These are phyloP conservation scores for Claviceps monticola DNA, from an alignment of 2,329 filamentous ascomycete genomes.

Conservation along the genomic window DNA sequence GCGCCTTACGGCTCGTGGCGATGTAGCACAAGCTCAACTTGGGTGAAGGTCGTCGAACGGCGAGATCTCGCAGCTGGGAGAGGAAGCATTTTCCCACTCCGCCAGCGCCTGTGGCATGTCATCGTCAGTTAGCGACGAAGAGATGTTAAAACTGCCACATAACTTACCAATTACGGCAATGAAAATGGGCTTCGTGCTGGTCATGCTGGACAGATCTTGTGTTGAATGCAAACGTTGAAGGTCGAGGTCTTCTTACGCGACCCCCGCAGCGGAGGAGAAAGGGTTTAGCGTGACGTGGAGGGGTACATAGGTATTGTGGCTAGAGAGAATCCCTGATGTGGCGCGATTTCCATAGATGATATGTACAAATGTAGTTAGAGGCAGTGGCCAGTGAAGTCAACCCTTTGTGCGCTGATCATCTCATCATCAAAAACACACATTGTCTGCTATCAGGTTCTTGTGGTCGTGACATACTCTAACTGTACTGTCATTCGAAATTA, in stretches of 20 bases:
- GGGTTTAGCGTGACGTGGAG: constrained; percentile 1
- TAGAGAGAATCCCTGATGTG: not conserved
- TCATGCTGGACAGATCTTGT: constrained; percentile 20
- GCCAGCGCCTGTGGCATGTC: constrained; percentile 54
- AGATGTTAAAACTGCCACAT: not conserved
- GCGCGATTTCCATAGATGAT: too few species aligned
- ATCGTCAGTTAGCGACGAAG: constrained; percentile 6
- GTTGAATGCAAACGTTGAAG: constrained; percentile 8
- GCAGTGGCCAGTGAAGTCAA: not conserved
- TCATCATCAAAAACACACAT: not conserved
- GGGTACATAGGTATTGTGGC: constrained; percentile 8
- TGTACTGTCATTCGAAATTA: not conserved
- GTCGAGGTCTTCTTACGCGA: constrained; percentile 13
- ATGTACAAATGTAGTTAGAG: too few species aligned
- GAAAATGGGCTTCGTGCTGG: constrained; percentile 31
- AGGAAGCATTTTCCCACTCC: constrained; percentile 91
- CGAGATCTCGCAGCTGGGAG: constrained; percentile 58
- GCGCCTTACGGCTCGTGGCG: constrained; percentile 69
- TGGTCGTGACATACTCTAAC: not conserved
- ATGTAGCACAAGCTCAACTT: constrained; percentile 73
- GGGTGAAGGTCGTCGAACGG: constrained; percentile 50
- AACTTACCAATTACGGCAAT: constrained; percentile 38
- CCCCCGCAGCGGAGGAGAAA: constrained; percentile 22
- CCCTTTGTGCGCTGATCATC: not conserved
- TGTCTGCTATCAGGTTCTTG: not conserved